These are phyloP conservation scores for Thelonectria rubi DNA, from an alignment of 2,329 filamentous ascomycete species.

Conservation along the genomic window DNA sequence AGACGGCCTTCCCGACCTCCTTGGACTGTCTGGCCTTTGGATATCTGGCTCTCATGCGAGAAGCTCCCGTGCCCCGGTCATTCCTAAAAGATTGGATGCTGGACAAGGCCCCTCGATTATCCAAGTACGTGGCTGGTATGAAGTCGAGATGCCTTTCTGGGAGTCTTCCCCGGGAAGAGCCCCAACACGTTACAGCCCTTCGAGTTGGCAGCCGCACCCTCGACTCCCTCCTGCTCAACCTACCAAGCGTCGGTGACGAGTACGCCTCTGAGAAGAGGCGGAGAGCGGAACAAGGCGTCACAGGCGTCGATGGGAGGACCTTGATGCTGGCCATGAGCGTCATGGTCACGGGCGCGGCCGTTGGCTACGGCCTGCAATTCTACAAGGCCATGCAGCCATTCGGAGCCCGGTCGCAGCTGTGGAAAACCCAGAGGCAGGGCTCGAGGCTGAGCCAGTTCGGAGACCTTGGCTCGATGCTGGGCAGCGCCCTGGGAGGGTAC, in stretches of 20 bases:
- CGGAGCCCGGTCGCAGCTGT: constrained; percentile 56
- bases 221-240: constrained; percentile 48
- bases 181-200: constrained; percentile 35
- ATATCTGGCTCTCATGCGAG: constrained; percentile 78
- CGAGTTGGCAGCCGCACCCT: constrained; percentile 44
- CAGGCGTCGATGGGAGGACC: constrained; percentile 46
- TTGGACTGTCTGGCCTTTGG: constrained; percentile 84
- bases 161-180: constrained; percentile 42
- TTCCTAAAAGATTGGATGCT: constrained; percentile 54
- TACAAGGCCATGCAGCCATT: constrained; percentile 56
- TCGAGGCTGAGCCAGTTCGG: constrained; percentile 55
- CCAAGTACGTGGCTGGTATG: constrained; percentile 46
- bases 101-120: constrained; percentile 44
- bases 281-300: constrained; percentile 46
- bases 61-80: constrained; percentile 54
- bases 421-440: constrained; percentile 47
- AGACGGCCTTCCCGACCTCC: constrained; percentile 38
- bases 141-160: constrained; percentile 35
- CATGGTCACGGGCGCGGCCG: constrained; percentile 49
- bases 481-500: constrained; percentile 45
- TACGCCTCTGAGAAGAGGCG: constrained; percentile 51
- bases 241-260: constrained; percentile 48
- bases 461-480: constrained; percentile 57
- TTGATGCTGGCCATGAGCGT: constrained; percentile 46
- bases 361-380: constrained; percentile 51